Evolutionary conservation across 257 asterid species (phyloP), one percentile per base, ranked within the genome.

Genomic region (Salvia rosmarinus): DNA sequence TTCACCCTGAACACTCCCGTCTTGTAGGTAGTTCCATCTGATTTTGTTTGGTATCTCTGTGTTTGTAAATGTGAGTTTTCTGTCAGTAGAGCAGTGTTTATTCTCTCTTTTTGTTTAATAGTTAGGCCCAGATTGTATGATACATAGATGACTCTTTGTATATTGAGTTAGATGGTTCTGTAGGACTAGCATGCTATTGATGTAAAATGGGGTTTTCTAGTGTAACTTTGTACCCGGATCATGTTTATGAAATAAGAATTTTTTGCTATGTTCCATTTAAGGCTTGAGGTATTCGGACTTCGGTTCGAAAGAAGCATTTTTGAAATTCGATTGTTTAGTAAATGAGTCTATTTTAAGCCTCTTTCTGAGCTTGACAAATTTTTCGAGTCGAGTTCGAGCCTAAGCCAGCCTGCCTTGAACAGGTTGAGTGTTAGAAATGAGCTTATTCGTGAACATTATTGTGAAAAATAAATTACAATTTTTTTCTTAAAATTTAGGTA

Each of bases 1-100:
- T 55, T 71, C 70, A 73, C 49, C 52, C 59, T 9, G 64, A 21
- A 37, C 28, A 65, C 30, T 20, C 50, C 46, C 17, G 23, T 46
- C 68, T 23, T 16, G 11, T 19, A 32, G 23, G 62, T 52, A 2
- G 50, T 60, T 28, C 60, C 74, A 5, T 65, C 40, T 70, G 62
- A 70, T 77, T 64, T 23, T 35, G 47, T 40, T 62, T 62, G 44
- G 34, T 64, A 55, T 50, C 25, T 12, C 25, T 35, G n/a, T 63
- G 66, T 59, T 52, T 76, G 84, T 76, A 74, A 46, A 77, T 80
- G 64, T 54, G 19, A 57, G 37, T 64, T 62, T 9, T 74, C 6
- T 51, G 40, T 39, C 25, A 16, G 37, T 34, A 17, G 74, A 49
- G 30, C 42, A 54, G 61, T 5, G 13, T 52, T n/a, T 39, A 6